phyloP scores from a whole-genome alignment of 2,329 filamentous ascomycete genomes.

The Knoxdaviesia capensis region DNA sequence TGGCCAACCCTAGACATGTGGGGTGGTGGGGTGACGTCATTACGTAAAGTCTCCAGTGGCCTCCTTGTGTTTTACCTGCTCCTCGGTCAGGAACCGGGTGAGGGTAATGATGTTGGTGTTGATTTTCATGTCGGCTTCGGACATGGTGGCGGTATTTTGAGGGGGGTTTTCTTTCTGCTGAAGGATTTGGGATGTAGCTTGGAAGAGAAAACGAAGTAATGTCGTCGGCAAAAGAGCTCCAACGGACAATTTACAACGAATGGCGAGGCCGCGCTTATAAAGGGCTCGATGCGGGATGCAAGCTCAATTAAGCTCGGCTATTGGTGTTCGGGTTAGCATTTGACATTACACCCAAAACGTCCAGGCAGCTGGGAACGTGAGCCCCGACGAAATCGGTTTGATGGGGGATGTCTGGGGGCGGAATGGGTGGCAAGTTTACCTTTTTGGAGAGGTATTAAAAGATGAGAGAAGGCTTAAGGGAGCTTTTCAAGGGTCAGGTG shows the following conservation, averaged over 20 bases:
- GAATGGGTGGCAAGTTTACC: too few species aligned
- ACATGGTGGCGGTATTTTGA: constrained; percentile 11
- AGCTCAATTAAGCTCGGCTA: too few species aligned
- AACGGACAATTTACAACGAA: background rate
- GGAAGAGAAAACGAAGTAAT: background rate
- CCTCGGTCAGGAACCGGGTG: constrained; percentile 87
- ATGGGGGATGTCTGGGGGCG: too few species aligned
- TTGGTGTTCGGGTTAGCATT: too few species aligned
- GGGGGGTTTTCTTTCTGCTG: background rate
- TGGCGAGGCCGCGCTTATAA: too few species aligned
- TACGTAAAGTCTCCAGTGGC: constrained; percentile 98
- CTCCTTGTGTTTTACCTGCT: constrained; percentile 81
- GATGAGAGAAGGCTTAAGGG: too few species aligned
- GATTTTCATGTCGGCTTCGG: constrained; percentile 41
- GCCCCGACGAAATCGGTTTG: too few species aligned
- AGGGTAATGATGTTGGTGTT: constrained; percentile 94
- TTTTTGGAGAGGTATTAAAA: too few species aligned
- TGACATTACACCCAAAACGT: too few species aligned
- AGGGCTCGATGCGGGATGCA: too few species aligned
- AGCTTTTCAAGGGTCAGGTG: too few species aligned
- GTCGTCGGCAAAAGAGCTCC: background rate
- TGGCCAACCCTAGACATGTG: constrained; percentile 1
- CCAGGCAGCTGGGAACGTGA: too few species aligned
- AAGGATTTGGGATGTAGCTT: background rate
- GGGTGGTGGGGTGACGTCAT: constrained; percentile 12